Evolutionary conservation across 2,329 filamentous ascomycete genomes (phyloP), one percentile per base, ranked within the genome.

Genomic region (Neofusicoccum parvum): DNA sequence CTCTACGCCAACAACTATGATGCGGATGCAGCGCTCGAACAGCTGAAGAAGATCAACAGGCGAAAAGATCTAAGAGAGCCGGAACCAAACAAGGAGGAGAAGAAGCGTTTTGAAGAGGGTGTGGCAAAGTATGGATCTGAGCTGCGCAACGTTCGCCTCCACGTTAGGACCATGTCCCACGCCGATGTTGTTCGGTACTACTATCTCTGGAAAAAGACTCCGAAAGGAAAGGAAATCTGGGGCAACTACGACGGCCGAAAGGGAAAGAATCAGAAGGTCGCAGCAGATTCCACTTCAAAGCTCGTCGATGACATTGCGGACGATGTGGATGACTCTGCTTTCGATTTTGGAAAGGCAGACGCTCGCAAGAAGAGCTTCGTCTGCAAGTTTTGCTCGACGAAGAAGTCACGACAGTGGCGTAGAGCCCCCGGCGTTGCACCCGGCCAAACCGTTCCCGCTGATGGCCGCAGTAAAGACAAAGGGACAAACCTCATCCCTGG

Each of bases 201-300:
- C 79, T 99, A 99, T 76, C 92, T 92, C 69, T 99, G 95, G 95
- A 99, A 99, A 81, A 98, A 98, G 79, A 92, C 92, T 0, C 86
- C 90, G 1, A 88, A 90, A 66, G 95, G 95, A 46, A 89, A 87
- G 74, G 88, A 95, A 71, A 88, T 99, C 23, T 97, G 95, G 94
- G 92, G 92, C 67, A 92, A 89, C 69, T 97, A 91, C 72, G 88
- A 92, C 59, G 92, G 92, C 11, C 88, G 94, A 51, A 96, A 96
- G 75, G 92, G 92, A 65, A 96, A 94, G 77, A 97, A 95, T 78
- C 92, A 96, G 73, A 90, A 88, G 71, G 86, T 86, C 32, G 75
- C 79, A 37, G 90, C 79, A 37, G 90, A 88, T 53, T 86, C 86
- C 6, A 85, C 86, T 15, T 87, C 87, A 36, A 96, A 95, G 75